Evolutionary conservation across 2,329 filamentous ascomycete genomes (phyloP).

Genomic region (Lasiodiplodia gonubiensis): DNA sequence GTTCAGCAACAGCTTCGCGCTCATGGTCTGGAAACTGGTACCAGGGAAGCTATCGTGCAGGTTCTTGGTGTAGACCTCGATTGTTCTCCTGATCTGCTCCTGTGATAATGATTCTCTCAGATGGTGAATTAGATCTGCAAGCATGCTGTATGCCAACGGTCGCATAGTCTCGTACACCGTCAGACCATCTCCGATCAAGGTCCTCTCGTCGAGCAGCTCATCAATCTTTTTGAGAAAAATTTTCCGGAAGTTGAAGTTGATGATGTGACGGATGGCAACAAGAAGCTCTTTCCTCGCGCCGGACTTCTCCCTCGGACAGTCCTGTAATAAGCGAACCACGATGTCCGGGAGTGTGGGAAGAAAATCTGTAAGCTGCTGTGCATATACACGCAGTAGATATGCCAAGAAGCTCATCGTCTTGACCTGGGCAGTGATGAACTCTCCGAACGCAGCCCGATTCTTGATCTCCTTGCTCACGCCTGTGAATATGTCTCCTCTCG

Average conservation of each 20-base stretch:
- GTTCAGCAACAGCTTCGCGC: conserved; percentile 92
- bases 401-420: conserved; percentile 99
- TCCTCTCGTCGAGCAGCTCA: conserved; percentile 90
- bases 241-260: conserved; percentile 97
- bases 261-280: conserved; percentile 96
- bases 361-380: conserved; percentile 86
- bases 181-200: conserved; percentile 90
- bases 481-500: conserved; percentile 82
- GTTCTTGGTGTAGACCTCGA: conserved; percentile 96
- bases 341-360: conserved; percentile 83
- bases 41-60: conserved; percentile 94
- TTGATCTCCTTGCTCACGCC: conserved; percentile 93
- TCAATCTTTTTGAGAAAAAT: conserved; percentile 96
- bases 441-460: conserved; percentile 91
- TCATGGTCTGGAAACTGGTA: conserved; percentile 99
- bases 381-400: conserved; percentile 87
- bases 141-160: conserved; percentile 95
- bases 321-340: conserved; percentile 86
- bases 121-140: conserved; percentile 97
- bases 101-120: conserved; percentile 86
- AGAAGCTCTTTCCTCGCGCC: conserved; percentile 91
- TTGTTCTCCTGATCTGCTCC: conserved; percentile 91
- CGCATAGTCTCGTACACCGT: conserved; percentile 97
- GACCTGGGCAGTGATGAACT: conserved; percentile 96
- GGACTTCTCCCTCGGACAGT: conserved; percentile 94